Conservation (phyloP, 345 rosid species). For the Eucalyptus sp. region DNA sequence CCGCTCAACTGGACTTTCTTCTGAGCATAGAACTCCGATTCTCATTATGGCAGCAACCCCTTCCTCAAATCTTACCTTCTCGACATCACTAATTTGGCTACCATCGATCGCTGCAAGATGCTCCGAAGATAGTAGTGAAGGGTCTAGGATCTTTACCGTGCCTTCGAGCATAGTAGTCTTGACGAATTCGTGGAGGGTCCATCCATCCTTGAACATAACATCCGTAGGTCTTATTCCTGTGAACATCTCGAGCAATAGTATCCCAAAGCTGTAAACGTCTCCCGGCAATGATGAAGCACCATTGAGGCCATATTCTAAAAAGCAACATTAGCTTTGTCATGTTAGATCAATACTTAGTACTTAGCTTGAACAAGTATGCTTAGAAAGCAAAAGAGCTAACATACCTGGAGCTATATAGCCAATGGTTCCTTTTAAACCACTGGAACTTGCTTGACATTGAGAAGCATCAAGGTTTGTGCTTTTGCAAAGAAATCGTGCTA, state of each 20-base stretch:
- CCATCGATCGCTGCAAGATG: accelerated
- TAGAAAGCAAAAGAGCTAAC: not conserved
- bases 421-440: not conserved
- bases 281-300: not conserved
- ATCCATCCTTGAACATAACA: not conserved
- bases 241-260: not conserved
- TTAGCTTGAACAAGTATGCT: not conserved
- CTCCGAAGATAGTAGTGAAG: not conserved
- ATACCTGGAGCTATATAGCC: not conserved
- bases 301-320: not conserved
- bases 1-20: not conserved
- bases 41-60: not conserved
- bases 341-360: accelerated
- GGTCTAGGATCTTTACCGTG: not conserved
- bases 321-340: not conserved
- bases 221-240: not conserved
- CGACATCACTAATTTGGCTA: not conserved
- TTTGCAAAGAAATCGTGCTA: not conserved
- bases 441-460: not conserved
- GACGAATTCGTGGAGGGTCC: not conserved
- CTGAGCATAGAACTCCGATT: not conserved
- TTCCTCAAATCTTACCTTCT: not conserved
- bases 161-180: not conserved
- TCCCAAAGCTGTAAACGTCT: not conserved
- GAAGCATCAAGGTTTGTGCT: accelerated